Conservation (phyloP, 306 rosid genomes). For the Luffa acutangula region DNA sequence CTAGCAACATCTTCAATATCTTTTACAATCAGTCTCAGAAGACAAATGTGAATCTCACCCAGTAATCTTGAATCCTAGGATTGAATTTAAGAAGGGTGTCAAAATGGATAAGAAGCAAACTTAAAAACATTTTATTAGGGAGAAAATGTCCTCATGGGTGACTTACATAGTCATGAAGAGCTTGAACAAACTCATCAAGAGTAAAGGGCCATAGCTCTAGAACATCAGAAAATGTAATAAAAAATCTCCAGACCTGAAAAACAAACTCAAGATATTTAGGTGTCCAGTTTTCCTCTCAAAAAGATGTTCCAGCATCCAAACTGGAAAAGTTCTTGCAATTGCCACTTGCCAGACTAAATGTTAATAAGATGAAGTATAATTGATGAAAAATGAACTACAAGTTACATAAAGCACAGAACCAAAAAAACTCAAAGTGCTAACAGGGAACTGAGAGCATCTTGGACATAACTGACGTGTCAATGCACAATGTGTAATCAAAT, state of each 20-base stretch:
- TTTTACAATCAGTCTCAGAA: conserved; percentile 74
- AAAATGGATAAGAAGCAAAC: conserved; percentile 1
- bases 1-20: conserved; percentile 99
- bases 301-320: conserved; percentile 4
- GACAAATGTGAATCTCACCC: conserved; percentile 88
- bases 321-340: background rate
- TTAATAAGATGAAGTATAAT: background rate
- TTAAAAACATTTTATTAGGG: background rate
- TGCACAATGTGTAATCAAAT: background rate
- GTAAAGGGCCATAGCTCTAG: conserved; percentile 96
- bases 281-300: background rate
- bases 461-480: background rate
- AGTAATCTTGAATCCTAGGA: conserved; percentile 91
- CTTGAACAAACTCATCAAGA: conserved; percentile 90
- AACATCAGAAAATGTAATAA: conserved; percentile 87
- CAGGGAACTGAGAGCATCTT: background rate
- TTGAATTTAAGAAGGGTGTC: conserved; percentile 16
- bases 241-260: conserved; percentile 91
- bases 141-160: conserved; percentile 10
- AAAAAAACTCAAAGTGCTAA: background rate
- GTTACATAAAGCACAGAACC: background rate
- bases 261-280: conserved; percentile 1
- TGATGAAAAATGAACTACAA: background rate
- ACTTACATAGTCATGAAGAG: conserved; percentile 93
- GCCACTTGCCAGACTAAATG: background rate